Evolutionary conservation across 1,139 yeast genomes (phyloP).

Genomic region (Pichia sp.): DNA sequence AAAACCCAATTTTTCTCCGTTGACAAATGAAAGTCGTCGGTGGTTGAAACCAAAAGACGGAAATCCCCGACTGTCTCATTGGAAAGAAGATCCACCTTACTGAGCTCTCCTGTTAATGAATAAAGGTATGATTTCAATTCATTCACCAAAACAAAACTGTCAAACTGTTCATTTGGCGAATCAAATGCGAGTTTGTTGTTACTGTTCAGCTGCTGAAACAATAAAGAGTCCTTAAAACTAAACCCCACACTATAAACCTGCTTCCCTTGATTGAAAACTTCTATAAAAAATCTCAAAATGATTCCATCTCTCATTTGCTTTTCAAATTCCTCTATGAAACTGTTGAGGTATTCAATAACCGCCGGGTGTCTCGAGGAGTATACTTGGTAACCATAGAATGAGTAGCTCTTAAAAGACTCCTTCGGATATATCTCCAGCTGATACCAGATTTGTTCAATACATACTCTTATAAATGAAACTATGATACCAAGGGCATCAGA

Average conservation of each 20-base stretch:
- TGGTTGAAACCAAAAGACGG: slow-evolving; percentile 17
- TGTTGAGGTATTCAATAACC: slow-evolving; percentile 31
- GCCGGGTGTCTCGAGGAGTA: slow-evolving; percentile 37
- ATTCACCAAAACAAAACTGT: slow-evolving; percentile 12
- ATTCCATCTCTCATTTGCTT: slow-evolving; percentile 15
- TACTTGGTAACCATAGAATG: slow-evolving; percentile 35
- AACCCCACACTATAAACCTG: slow-evolving; percentile 19
- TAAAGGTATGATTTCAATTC: slow-evolving; percentile 19
- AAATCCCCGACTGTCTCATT: slow-evolving; percentile 12
- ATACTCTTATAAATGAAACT: slow-evolving; percentile 3
- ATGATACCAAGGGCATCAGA: neutral
- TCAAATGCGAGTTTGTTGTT: neutral
- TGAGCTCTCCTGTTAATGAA: slow-evolving; percentile 17
- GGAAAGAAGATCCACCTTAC: neutral
- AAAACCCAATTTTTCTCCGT: slow-evolving; percentile 18
- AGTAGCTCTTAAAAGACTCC: slow-evolving; percentile 31
- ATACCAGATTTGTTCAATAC: slow-evolving; percentile 37
- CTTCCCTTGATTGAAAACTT: slow-evolving; percentile 8
- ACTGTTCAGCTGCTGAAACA: slow-evolving; percentile 15
- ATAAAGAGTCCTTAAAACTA: slow-evolving; percentile 21
- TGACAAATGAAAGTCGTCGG: slow-evolving; percentile 9
- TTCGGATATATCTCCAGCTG: slow-evolving; percentile 36
- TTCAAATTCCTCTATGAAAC: slow-evolving; percentile 13
- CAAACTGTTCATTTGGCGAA: neutral
- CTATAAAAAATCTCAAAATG: slow-evolving; percentile 19